Evolutionary conservation across 2,329 filamentous ascomycete species (phyloP).

Genomic region (Paecilomyces niveus): DNA sequence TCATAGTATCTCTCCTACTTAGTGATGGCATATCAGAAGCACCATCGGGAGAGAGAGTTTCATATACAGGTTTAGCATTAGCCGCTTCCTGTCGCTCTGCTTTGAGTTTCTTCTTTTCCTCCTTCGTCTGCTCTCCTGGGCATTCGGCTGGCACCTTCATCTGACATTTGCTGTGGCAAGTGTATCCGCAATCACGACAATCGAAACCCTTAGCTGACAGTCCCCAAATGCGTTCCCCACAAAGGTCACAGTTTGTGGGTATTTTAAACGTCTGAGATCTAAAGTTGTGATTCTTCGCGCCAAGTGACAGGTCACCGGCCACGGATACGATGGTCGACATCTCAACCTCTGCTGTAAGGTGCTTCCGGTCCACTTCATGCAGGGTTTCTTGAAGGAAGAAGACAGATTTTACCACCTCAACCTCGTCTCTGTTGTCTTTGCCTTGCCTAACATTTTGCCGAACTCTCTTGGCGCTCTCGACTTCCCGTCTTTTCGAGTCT

Average conservation of each 20-base stretch:
- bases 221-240: conserved; percentile 94
- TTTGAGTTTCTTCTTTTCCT: conserved; percentile 92
- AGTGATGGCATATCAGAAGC: conserved; percentile 59
- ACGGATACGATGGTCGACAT: conserved; percentile 84
- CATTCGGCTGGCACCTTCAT: conserved; percentile 98
- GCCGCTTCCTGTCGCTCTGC: conserved; percentile 73
- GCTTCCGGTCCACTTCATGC: conserved; percentile 75
- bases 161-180: conserved; percentile 96
- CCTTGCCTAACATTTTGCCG: conserved; percentile 75
- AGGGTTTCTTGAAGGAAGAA: conserved; percentile 79
- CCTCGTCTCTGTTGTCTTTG: conserved; percentile 81
- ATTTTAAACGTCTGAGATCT: conserved; percentile 99
- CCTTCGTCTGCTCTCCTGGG: conserved; percentile 86
- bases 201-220: conserved; percentile 94
- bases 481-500: conserved; percentile 78
- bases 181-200: conserved; percentile 94
- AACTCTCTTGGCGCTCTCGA: conserved; percentile 66
- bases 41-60: conserved; percentile 25
- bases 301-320: conserved; percentile 86
- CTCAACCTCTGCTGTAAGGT: conserved; percentile 85
- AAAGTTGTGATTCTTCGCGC: conserved; percentile 94
- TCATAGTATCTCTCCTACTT: conserved; percentile 79
- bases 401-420: conserved; percentile 73
- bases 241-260: conserved; percentile 95
- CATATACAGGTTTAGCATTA: conserved; percentile 44